Conservation (phyloP, 2,329 filamentous ascomycete genomes). For the Tricladium varicosporioides region DNA sequence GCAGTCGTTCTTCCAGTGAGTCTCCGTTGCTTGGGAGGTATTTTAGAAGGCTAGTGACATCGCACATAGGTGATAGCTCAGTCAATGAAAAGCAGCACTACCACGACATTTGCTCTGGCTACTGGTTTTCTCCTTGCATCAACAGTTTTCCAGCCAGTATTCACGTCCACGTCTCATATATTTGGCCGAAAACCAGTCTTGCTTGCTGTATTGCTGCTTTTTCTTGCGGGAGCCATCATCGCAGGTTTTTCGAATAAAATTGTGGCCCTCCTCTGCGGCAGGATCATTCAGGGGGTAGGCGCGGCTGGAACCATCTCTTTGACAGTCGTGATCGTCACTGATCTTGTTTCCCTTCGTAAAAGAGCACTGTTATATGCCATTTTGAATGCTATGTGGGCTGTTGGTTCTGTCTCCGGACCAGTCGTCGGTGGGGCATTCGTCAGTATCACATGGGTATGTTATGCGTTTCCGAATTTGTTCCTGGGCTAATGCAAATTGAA, state of each 20-base stretch:
- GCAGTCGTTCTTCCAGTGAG: no score
- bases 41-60: no score
- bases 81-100: no score
- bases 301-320: conserved; percentile 46
- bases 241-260: background rate
- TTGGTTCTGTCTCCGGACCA: conserved; percentile 25
- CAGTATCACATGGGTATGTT: no score
- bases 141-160: no score
- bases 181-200: conserved; percentile 59
- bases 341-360: conserved; percentile 40
- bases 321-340: conserved; percentile 41
- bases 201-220: conserved; percentile 56
- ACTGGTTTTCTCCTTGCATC: no score
- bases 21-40: no score
- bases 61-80: no score
- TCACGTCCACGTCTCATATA: conserved; percentile 41
- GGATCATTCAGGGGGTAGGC: conserved; percentile 45
- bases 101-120: no score
- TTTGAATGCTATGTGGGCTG: conserved; percentile 27
- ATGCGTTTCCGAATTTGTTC: no score
- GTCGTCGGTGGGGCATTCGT: conserved; percentile 22
- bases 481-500: no score
- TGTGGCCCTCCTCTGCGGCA: conserved; percentile 23
- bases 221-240: conserved; percentile 32
- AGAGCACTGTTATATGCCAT: conserved; percentile 34